Evolutionary conservation across 208 protist genomes (phyloP), one percentile per base, ranked within the genome.

Genomic region (Porcisia deanei): DNA sequence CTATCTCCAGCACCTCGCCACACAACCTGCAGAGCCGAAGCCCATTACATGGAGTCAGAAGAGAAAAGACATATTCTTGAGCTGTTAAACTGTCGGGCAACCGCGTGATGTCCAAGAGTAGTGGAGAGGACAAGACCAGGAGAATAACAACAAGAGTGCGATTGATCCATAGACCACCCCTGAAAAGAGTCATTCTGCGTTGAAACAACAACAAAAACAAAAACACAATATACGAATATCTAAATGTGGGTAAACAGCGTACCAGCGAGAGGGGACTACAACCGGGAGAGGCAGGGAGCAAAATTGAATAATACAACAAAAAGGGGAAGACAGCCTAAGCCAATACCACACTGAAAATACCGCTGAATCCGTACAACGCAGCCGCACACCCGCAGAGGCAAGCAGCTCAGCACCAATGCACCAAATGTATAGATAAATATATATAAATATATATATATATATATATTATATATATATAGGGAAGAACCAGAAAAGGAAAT

Each of bases 1-100:
- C 58, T 49, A 73, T 73, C 57, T 86, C 66, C 49, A 88, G 75
- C 10, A 84, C 72, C 12, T 75, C 69, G 9, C 82, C 76, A 67
- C 85, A 88, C 49, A 81, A 25, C 12, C 77, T 75, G 68, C 85
- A 88, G 41, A 70, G 54, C 20, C 45, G 39, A 22, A 66, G 59
- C 9, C 52, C 74, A 47, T 71, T 45, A 43, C 81, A 81, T 22
- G 75, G 57, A 18, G 58, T 73, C 18, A 81, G 55, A 20, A 72
- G n/a, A 18, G 76, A 67, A 47, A 76, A 81, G n/a, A 76, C 60
- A 41, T 81, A 81, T 63, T 81, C 77, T 55, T 81, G 77, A 8
- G 77, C 77, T 30, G 66, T 63, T 10, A 49, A 54, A 63, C 71
- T 81, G 77, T 72, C 63, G 10, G 77, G 77, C 60, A 81, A 30